phyloP scores from a whole-genome alignment of 202 grass and related monocot genomes.

The Panicum hallii region DNA sequence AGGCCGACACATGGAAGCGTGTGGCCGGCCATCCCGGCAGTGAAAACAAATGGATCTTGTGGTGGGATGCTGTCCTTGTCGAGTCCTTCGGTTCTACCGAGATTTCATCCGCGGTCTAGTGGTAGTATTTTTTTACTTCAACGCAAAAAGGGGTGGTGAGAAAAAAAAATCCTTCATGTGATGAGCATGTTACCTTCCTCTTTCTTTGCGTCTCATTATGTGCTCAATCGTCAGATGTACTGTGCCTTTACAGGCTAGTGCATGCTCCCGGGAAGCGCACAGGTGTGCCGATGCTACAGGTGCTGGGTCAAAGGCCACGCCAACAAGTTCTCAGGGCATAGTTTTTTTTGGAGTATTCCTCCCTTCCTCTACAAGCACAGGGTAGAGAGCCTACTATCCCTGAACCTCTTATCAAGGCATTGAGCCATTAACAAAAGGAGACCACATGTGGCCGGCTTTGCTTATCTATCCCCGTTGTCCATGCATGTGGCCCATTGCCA shows the following conservation, averaged over 20 bases:
- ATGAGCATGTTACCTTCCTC: background rate
- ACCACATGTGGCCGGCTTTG: background rate
- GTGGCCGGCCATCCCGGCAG: background rate
- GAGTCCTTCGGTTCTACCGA: conserved; percentile 20
- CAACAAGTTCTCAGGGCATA: background rate
- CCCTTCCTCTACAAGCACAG: background rate
- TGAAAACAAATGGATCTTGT: conserved; percentile 14
- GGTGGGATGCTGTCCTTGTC: conserved; percentile 44
- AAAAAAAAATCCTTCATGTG: background rate
- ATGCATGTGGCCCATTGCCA: background rate
- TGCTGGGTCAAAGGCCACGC: background rate
- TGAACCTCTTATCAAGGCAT: background rate
- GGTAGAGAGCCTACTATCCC: background rate
- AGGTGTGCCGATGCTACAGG: background rate
- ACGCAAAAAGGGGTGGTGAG: background rate
- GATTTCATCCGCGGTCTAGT: background rate
- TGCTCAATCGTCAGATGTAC: conserved; percentile 18
- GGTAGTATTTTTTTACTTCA: background rate
- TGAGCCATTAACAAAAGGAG: background rate
- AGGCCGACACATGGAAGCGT: conserved; percentile 37
- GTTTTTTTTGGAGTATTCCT: background rate
- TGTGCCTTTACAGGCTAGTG: background rate
- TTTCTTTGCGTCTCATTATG: conserved; percentile 2
- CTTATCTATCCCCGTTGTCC: background rate
- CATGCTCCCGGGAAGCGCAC: no score